These are phyloP conservation scores for Aspergillus persii DNA, from an alignment of 2,329 filamentous ascomycete genomes.

Conservation along the genomic window DNA sequence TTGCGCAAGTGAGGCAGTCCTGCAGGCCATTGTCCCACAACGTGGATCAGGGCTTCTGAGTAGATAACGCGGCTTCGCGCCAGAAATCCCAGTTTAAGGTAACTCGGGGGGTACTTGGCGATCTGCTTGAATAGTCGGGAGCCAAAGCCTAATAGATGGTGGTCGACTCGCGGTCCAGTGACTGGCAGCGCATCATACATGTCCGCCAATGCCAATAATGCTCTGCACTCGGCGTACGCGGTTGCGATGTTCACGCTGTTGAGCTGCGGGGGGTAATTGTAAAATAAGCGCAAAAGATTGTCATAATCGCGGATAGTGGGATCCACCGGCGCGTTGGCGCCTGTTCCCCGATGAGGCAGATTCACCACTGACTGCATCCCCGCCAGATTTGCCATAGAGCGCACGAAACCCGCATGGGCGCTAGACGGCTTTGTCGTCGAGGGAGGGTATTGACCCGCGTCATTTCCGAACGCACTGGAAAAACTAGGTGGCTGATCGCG, in stretches of 20 bases:
- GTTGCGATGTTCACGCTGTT: constrained; percentile 87
- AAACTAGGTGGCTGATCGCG: constrained; percentile 31
- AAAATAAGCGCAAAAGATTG: constrained; percentile 93
- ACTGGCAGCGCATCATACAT: constrained; percentile 89
- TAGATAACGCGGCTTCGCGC: constrained; percentile 81
- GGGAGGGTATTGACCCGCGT: constrained; percentile 46
- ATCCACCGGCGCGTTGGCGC: constrained; percentile 60
- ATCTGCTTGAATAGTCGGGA: constrained; percentile 92
- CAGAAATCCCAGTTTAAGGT: constrained; percentile 84
- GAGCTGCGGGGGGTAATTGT: constrained; percentile 81
- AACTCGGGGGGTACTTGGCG: constrained; percentile 90
- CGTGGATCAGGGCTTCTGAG: constrained; percentile 84
- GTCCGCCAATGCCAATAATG: constrained; percentile 82
- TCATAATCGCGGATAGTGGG: constrained; percentile 89
- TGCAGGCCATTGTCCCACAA: constrained; percentile 89
- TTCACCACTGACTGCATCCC: constrained; percentile 54
- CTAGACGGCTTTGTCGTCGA: constrained; percentile 61
- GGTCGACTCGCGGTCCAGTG: constrained; percentile 84
- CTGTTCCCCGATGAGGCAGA: constrained; percentile 48
- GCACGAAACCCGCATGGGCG: constrained; percentile 72
- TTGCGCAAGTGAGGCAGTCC: constrained; percentile 72
- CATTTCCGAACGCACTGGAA: constrained; percentile 58
- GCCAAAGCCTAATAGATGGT: constrained; percentile 90
- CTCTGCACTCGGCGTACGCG: constrained; percentile 92
- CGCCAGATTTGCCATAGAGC: constrained; percentile 78